Base-by-base conservation (phyloP, 2,329 filamentous ascomycete species). In the Ophiognomonia clavigignenti-juglandacearum region DNA sequence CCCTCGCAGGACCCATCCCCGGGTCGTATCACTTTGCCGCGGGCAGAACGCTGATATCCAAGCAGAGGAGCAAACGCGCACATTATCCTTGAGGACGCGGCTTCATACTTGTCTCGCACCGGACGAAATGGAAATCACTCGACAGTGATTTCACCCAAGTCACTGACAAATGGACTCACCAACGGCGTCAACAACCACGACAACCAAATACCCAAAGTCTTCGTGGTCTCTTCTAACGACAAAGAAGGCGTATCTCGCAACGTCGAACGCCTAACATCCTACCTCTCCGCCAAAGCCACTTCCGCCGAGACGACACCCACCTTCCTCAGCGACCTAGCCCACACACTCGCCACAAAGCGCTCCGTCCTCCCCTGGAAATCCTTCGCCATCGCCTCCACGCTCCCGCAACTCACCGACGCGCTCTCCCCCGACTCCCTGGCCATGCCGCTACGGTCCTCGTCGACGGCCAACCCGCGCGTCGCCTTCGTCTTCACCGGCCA, bases 61-160 rank as follows among this genome's bases (percentile, higher is more conserved):
- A n/a, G n/a, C n/a, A n/a, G n/a, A 16, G 62, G 63, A 8, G 56
- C 54, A 20, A 64, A 65, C 20, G 58, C 53, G 8, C 4, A 31
- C n/a, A 36, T 48, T 11, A 38, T 48, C 6, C 43, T 48, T 26
- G 46, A 48, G 24, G 46, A 48, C 44, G 46, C 46, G 11, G 37
- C 39, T 11, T 31, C 43, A 44, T 48, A 44, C 22, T 32, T 48
- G 13, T 29, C 43, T 23, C 46, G 43, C 36, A 44, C 43, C 18
- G 32, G 35, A 26, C 36, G 44, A n/a, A 16, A 24, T 24, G 46
- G 46, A 9, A 9, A 23, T 19, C 46, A 48, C 19, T 41, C 35
- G 18, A 48, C 46, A n/a, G 23, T 44, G 22, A 13, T 45, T 8
- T 34, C 18, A 8, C 10, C 16, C 8, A 39, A 49, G n/a, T 16